phyloP scores from a whole-genome alignment of 2,329 filamentous ascomycete species.

The Colletotrichum navitas region DNA sequence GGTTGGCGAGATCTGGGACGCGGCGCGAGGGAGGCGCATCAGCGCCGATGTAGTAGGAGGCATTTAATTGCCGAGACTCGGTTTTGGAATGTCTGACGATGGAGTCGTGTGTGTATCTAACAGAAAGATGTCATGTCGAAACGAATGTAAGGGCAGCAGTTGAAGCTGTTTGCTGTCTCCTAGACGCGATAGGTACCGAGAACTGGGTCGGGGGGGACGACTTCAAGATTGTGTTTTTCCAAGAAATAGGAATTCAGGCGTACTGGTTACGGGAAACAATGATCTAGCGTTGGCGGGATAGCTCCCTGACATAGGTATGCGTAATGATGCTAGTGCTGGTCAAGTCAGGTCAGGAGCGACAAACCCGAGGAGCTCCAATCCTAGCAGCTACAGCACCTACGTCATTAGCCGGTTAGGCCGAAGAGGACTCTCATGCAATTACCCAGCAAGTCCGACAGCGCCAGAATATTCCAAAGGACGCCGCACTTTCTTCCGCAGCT shows the following conservation, averaged over 20 bases:
- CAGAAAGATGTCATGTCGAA: constrained; percentile 36
- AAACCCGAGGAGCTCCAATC: constrained; percentile 34
- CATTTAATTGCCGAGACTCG: constrained; percentile 31
- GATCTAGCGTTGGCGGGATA: constrained; percentile 21
- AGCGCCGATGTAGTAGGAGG: constrained; percentile 38
- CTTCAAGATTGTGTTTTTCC: neutral
- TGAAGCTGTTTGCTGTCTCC: constrained; percentile 8
- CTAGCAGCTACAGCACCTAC: constrained; percentile 27
- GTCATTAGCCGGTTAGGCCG: constrained; percentile 40
- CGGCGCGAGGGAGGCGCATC: constrained; percentile 35
- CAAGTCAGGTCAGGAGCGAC: constrained; percentile 31
- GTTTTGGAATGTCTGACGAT: neutral
- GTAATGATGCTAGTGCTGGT: constrained; percentile 38
- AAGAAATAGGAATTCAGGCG: constrained; percentile 8
- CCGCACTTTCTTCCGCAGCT: neutral
- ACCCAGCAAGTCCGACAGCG: constrained; percentile 18
- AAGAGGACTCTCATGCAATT: constrained; percentile 36
- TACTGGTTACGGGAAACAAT: constrained; percentile 15
- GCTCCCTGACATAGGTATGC: constrained; percentile 32
- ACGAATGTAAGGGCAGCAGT: constrained; percentile 18
- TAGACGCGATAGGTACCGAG: neutral
- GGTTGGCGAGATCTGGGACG: constrained; percentile 2
- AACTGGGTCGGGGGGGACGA: too few species aligned
- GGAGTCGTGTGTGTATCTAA: constrained; percentile 12
- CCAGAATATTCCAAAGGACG: neutral